phyloP scores from a whole-genome alignment of 2,329 filamentous ascomycete species.

The Apiospora rasikravindrae region DNA sequence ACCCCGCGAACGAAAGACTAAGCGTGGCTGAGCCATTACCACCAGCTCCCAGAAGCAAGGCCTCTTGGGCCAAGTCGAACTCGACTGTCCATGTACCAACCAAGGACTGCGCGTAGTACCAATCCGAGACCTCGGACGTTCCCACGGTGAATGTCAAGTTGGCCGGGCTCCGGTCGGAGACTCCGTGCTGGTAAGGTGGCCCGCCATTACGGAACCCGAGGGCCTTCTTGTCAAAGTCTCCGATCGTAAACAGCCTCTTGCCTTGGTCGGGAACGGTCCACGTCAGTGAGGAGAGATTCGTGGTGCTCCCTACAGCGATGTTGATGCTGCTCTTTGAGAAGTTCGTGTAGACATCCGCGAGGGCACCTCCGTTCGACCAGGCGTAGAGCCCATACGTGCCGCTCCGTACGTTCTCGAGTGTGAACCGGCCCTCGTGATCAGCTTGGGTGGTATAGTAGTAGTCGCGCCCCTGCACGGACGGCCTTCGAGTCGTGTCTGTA shows the following conservation, averaged over 20 bases:
- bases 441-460: conserved; percentile 57
- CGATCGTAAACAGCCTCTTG: conserved; percentile 52
- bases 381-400: conserved; percentile 54
- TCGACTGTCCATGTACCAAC: conserved; percentile 43
- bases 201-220: conserved; percentile 50
- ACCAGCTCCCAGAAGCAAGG: too few relatives aligned
- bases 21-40: conserved; percentile 39
- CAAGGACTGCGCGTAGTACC: conserved; percentile 54
- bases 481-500: conserved; percentile 47
- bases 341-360: conserved; percentile 51
- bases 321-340: conserved; percentile 46
- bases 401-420: conserved; percentile 48
- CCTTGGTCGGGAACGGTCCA: conserved; percentile 47
- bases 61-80: conserved; percentile 31
- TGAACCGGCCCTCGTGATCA: conserved; percentile 47
- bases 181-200: conserved; percentile 49
- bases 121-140: conserved; percentile 44
- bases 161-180: conserved; percentile 49
- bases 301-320: conserved; percentile 40
- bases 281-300: conserved; percentile 43
- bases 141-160: conserved; percentile 53
- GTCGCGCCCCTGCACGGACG: conserved; percentile 51
- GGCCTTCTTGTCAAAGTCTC: conserved; percentile 52
- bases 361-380: conserved; percentile 51
- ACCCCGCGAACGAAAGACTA: conserved; percentile 50